Conservation (phyloP, 805 yeast species). For the Barnettozyma salicaria region DNA sequence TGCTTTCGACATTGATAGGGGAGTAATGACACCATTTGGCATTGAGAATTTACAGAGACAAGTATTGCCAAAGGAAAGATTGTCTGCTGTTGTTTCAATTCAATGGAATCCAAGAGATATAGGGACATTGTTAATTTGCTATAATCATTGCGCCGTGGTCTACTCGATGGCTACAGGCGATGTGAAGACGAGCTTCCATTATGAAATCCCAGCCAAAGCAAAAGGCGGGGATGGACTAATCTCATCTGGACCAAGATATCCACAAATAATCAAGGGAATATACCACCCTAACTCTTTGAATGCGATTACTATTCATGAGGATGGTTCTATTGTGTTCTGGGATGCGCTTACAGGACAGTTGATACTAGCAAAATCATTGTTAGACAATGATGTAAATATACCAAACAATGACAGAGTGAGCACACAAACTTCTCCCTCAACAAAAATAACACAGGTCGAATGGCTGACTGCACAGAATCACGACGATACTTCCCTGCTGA, state of each 20-base stretch:
- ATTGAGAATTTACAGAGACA: conserved; percentile 66
- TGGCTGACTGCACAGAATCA: conserved; percentile 85
- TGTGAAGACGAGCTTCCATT: conserved; percentile 50
- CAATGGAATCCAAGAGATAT: conserved; percentile 88
- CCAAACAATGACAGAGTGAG: conserved; percentile 30
- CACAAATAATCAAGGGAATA: conserved; percentile 44
- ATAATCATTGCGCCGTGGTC: conserved; percentile 59
- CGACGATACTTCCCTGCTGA: conserved; percentile 66
- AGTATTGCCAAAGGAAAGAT: conserved; percentile 48
- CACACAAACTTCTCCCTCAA: conserved; percentile 20
- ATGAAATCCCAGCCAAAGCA: conserved; percentile 59
- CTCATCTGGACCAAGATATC: conserved; percentile 31
- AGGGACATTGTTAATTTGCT: conserved; percentile 70
- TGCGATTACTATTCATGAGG: conserved; percentile 69
- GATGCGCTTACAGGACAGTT: conserved; percentile 74
- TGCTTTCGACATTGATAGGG: conserved; percentile 79
- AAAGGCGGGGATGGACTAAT: conserved; percentile 57
- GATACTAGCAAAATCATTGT: conserved; percentile 66
- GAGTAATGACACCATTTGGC: conserved; percentile 55
- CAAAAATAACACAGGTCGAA: conserved; percentile 45
- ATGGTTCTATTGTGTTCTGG: conserved; percentile 88
- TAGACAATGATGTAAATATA: conserved; percentile 57
- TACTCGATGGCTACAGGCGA: conserved; percentile 61
- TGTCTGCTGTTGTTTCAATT: conserved; percentile 61
- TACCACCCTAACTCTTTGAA: conserved; percentile 96